Evolutionary conservation across 345 rosid genomes (phyloP), one percentile per base, ranked within the genome.

Genomic region (Rhodomyrtus tomentosa): DNA sequence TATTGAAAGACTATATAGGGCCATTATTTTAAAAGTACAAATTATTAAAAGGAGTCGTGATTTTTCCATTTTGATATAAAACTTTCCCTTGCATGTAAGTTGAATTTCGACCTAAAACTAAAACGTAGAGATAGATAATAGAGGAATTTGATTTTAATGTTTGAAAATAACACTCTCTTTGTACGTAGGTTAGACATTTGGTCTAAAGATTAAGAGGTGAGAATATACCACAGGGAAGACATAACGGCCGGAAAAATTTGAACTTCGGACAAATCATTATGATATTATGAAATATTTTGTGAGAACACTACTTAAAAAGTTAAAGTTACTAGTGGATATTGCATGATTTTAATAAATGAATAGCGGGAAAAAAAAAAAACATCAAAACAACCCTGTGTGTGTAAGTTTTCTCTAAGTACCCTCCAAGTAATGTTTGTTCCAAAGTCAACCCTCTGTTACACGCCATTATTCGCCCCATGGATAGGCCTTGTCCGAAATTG

Each of bases 251-350:
- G 1, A 59, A 29, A 59, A 1, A 59, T 7, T 29, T 29, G 3
- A 29, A 29, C 2, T 29, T 0, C 0, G 5, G 8, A 14, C 36
- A 59, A 45, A 3, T 12, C 3, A 2, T 12, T 48, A 0, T 48
- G 50, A 48, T 48, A 48, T 48, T 1, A 48, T 48, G 7, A 48
- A 48, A 10, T 1, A 48, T 10, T 48, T 48, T 48, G 7, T 10
- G 3, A 0, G 50, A 48, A 0, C 13, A 48, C 13, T 10, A 9
- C 14, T 58, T 14, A 6, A 58, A 27, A 27, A 27, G 0, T 58
- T 14, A 0, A 58, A 58, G 1, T 59, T 29, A 29, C 15, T 7
- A 59, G 18, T 8, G 15, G 18, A 29, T 27, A 29, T 27, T 27
- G 10, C 0, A 2, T 29, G 40, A 1, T 59, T 59, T 59, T 0